Evolutionary conservation across 208 protist genomes (phyloP).

Genomic region (Acanthamoeba lenticulata): DNA sequence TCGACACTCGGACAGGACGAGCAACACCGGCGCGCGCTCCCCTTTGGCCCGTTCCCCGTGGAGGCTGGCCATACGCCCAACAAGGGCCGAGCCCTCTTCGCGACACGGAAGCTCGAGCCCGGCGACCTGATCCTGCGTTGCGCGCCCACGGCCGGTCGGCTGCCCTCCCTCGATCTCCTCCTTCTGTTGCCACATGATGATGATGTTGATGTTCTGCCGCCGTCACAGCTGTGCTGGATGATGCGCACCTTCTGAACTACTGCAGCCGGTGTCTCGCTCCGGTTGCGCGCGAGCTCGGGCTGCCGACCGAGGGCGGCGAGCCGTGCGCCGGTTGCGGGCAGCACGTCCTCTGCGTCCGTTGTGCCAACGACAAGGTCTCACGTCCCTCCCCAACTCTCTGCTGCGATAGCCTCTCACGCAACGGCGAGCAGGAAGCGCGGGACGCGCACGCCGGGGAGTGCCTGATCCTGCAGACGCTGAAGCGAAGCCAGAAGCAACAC

Average conservation of each 20-base stretch:
- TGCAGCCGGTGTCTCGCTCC: conserved; percentile 2
- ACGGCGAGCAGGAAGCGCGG: background rate
- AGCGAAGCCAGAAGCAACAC: background rate
- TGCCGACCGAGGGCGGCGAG: background rate
- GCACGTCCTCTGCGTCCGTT: background rate
- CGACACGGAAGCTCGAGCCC: background rate
- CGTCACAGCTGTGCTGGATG: conserved; percentile 17
- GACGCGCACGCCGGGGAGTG: background rate
- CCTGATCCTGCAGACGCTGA: background rate
- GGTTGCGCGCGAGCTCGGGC: background rate
- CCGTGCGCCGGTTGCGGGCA: background rate
- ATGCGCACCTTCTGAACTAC: background rate
- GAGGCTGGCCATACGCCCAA: background rate
- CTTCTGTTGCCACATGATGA: background rate
- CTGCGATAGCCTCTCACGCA: background rate
- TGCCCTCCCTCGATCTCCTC: background rate
- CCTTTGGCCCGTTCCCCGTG: background rate
- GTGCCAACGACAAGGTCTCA: background rate
- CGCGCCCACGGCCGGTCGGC: background rate
- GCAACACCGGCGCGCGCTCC: background rate
- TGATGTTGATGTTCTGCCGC: no score
- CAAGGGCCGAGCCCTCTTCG: conserved; percentile 5
- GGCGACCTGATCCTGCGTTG: background rate
- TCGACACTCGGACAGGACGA: background rate
- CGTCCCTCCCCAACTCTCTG: background rate